These are phyloP conservation scores for Monilinia vaccinii-corymbosi DNA, from an alignment of 2,329 filamentous ascomycete species.

Conservation along the genomic window DNA sequence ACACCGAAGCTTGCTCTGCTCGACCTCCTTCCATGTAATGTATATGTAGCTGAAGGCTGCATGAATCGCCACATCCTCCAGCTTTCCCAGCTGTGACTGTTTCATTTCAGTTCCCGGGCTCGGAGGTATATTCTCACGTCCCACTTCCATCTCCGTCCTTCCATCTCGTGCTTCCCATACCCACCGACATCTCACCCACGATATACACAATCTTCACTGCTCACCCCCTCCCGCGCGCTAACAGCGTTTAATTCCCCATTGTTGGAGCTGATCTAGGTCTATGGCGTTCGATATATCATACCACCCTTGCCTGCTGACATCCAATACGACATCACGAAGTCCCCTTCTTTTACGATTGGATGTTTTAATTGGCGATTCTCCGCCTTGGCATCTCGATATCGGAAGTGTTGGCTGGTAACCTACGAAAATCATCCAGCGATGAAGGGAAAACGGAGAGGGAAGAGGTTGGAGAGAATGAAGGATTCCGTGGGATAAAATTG, in stretches of 20 bases:
- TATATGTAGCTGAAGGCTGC: constrained; percentile 1
- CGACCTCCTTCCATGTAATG: background rate
- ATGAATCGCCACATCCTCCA: background rate
- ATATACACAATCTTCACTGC: background rate
- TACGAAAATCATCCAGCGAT: constrained; percentile 7
- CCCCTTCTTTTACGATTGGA: background rate
- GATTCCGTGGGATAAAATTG: background rate
- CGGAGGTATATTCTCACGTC: background rate
- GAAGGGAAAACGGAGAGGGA: background rate
- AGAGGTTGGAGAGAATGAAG: background rate
- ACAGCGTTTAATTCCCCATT: constrained; percentile 10
- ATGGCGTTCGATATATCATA: constrained; percentile 12
- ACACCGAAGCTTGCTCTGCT: background rate
- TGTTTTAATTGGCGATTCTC: background rate
- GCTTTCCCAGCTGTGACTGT: background rate
- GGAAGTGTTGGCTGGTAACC: background rate
- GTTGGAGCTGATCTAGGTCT: constrained; percentile 4
- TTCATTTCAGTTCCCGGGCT: background rate
- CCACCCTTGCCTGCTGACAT: constrained; percentile 10
- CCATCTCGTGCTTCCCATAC: background rate
- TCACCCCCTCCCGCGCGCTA: constrained; percentile 7
- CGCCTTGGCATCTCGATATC: constrained; percentile 9
- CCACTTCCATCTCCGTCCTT: background rate
- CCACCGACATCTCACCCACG: background rate
- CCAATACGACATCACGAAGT: background rate